Conservation (phyloP, 2,329 filamentous ascomycete species). For the Verticillium longisporum region DNA sequence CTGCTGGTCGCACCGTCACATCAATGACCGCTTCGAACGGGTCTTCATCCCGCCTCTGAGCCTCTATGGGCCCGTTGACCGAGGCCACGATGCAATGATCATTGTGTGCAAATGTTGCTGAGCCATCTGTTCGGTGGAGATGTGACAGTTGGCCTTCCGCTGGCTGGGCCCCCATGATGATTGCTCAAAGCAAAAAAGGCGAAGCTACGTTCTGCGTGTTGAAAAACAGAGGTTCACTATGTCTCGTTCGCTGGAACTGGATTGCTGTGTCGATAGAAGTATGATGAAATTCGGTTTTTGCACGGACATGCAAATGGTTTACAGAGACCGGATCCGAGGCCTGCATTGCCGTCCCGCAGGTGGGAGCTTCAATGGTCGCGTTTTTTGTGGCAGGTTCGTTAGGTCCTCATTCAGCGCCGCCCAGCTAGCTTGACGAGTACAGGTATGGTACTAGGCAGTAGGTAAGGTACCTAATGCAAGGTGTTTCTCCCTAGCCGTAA, state of each 20-base stretch:
- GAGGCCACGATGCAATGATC: constrained; percentile 79
- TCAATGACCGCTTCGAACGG: constrained; percentile 88
- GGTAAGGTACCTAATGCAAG: too few species aligned
- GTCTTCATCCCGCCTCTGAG: constrained; percentile 79
- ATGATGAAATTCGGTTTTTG: background rate
- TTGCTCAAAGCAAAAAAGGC: background rate
- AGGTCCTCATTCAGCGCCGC: background rate
- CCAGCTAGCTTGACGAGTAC: background rate
- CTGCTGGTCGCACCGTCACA: constrained; percentile 79
- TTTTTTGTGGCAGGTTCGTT: background rate
- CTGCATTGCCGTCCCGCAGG: background rate
- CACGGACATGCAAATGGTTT: background rate
- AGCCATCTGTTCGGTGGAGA: constrained; percentile 70
- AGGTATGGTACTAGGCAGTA: too few species aligned
- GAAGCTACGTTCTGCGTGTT: background rate
- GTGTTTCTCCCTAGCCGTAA: too few species aligned
- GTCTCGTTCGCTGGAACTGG: too few species aligned
- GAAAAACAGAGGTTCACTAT: background rate
- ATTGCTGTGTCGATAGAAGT: background rate
- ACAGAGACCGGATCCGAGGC: background rate
- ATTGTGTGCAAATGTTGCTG: constrained; percentile 66
- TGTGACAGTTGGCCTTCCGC: constrained; percentile 33
- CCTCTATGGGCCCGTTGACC: constrained; percentile 91
- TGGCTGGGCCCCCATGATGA: background rate
- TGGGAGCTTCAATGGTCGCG: background rate